A percentile compares a stretch with the other conserved stretches of the same genome.
Conservation (phyloP, 1,284 basidiomycete species). For the Ceratobasidium sp. region DNA sequence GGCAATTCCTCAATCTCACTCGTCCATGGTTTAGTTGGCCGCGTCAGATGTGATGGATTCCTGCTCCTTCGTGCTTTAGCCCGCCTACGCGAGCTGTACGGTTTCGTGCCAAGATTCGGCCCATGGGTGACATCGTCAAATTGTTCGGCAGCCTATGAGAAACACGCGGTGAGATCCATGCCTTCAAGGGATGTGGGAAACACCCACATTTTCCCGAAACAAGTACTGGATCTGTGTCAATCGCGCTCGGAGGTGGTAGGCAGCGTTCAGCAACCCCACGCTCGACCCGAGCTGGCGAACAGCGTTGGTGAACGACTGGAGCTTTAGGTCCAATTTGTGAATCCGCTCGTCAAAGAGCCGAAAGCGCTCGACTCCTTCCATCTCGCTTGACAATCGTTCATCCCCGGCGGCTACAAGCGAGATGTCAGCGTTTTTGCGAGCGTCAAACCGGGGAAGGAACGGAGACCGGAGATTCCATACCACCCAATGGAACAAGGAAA, state of each 20-base stretch:
- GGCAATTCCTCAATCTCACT: slow-evolving; percentile 72
- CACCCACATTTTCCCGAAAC: slow-evolving; percentile 48
- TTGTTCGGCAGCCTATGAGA: slow-evolving; percentile 30
- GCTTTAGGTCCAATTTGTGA: slow-evolving; percentile 43
- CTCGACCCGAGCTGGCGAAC: slow-evolving; percentile 49
- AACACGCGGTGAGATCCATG: not conserved
- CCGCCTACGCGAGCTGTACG: slow-evolving; percentile 39
- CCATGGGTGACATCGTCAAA: slow-evolving; percentile 22
- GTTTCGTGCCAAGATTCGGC: slow-evolving; percentile 25
- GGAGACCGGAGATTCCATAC: not conserved
- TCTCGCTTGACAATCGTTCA: slow-evolving; percentile 9
- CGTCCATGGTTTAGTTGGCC: slow-evolving; percentile 50
- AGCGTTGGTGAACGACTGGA: slow-evolving; percentile 48
- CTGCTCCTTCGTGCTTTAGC: slow-evolving; percentile 16
- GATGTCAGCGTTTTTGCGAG: not conserved
- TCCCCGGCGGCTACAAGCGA: slow-evolving; percentile 3
- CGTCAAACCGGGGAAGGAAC: not conserved
- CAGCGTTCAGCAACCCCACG: slow-evolving; percentile 47
- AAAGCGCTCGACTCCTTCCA: slow-evolving; percentile 29
- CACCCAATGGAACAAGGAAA: not conserved
- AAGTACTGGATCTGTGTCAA: slow-evolving; percentile 48
- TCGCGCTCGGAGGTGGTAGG: slow-evolving; percentile 46
- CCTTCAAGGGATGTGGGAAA: not conserved
- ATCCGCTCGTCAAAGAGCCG: slow-evolving; percentile 26
- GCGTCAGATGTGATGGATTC: not conserved